phyloP scores from a whole-genome alignment of 1,139 yeast genomes.

The Blastobotrys buckinghamii region DNA sequence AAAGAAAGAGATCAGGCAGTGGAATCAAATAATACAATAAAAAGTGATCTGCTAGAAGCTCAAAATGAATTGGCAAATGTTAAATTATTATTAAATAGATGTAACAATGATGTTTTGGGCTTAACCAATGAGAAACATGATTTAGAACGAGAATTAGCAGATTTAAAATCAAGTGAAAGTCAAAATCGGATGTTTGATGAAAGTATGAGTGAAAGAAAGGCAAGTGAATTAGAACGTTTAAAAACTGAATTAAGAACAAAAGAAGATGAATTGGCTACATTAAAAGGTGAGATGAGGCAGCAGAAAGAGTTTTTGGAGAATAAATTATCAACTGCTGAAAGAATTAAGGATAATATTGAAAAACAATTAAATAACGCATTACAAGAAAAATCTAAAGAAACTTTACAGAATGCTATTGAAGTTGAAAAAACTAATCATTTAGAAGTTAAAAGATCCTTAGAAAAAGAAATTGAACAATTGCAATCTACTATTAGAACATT shows the following conservation, averaged over 20 bases:
- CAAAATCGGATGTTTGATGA: conserved; percentile 16
- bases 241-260: conserved; percentile 14
- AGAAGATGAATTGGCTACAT: conserved; percentile 15
- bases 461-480: conserved; percentile 19
- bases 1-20: conserved; percentile 4
- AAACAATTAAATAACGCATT: conserved; percentile 18
- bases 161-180: conserved; percentile 12
- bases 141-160: conserved; percentile 17
- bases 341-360: conserved; percentile 21
- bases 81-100: conserved; percentile 18
- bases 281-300: conserved; percentile 14
- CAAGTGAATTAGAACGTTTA: conserved; percentile 16
- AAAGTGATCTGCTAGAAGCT: conserved; percentile 8
- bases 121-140: conserved; percentile 20
- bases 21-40: not conserved
- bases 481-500: conserved; percentile 13
- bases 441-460: conserved; percentile 18
- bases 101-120: conserved; percentile 19
- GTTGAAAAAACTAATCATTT: conserved; percentile 19
- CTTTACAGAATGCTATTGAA: conserved; percentile 15
- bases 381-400: conserved; percentile 17
- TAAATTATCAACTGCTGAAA: conserved; percentile 17
- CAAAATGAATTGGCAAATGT: conserved; percentile 18
- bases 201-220: conserved; percentile 14
- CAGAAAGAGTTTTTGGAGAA: conserved; percentile 18